Percentiles rank a stretch among this genome's conserved stretches.
Evolutionary conservation across 2,329 filamentous ascomycete species (phyloP).

Genomic region (Kalmusia sp.): DNA sequence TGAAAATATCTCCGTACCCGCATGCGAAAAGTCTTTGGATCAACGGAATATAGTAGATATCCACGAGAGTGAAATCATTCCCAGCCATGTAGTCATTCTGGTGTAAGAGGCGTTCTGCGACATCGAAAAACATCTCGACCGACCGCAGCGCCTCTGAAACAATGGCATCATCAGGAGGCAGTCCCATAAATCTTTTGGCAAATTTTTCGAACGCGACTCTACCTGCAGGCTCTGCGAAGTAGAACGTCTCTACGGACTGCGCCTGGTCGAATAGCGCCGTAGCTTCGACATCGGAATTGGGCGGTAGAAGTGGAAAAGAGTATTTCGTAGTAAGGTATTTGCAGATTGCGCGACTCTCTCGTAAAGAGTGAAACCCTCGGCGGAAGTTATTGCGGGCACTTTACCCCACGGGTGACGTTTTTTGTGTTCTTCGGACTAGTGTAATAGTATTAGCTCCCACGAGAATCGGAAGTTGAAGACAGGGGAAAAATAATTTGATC

Average conservation of each 20-base stretch:
- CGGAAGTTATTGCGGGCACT: slow-evolving; percentile 39
- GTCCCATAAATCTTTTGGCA: slow-evolving; percentile 53
- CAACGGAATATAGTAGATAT: slow-evolving; percentile 58
- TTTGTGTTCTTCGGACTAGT: slow-evolving; percentile 24
- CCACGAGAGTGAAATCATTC: slow-evolving; percentile 51
- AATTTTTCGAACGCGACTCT: slow-evolving; percentile 56
- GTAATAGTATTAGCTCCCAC: slow-evolving; percentile 11
- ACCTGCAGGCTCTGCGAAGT: slow-evolving; percentile 54
- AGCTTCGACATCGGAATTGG: slow-evolving; percentile 49
- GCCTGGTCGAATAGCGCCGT: slow-evolving; percentile 55
- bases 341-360: slow-evolving; percentile 55
- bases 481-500: no score
- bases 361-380: slow-evolving; percentile 51
- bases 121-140: slow-evolving; percentile 53
- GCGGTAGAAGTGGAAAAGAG: slow-evolving; percentile 53
- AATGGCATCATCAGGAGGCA: slow-evolving; percentile 51
- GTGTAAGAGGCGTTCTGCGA: slow-evolving; percentile 51
- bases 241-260: slow-evolving; percentile 50
- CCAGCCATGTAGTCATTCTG: slow-evolving; percentile 55
- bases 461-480: background rate
- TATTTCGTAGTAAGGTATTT: slow-evolving; percentile 56
- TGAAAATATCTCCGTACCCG: slow-evolving; percentile 20
- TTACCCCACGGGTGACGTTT: slow-evolving; percentile 28
- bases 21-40: slow-evolving; percentile 51
- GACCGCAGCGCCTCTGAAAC: slow-evolving; percentile 48